phyloP scores from a whole-genome alignment of 2,329 filamentous ascomycete genomes.

The Exophiala calicioides region DNA sequence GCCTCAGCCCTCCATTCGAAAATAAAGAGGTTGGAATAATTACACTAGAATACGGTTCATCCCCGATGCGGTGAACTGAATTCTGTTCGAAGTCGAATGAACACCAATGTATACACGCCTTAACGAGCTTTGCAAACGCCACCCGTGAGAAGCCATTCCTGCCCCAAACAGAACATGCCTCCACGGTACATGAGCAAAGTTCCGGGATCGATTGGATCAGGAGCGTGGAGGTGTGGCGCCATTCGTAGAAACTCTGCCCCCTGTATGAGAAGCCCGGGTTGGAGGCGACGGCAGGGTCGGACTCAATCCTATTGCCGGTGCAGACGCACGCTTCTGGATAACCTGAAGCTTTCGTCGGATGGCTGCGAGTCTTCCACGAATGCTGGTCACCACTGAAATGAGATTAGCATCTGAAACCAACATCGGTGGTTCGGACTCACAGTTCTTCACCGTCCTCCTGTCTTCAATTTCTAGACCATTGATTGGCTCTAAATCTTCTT shows the following conservation, averaged over 20 bases:
- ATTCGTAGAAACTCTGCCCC: constrained; percentile 20
- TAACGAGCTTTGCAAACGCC: background rate
- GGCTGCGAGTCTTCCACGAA: constrained; percentile 49
- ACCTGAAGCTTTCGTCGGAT: constrained; percentile 52
- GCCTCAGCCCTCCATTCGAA: background rate
- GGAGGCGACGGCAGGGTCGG: constrained; percentile 29
- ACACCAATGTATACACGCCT: constrained; percentile 8
- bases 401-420: constrained; percentile 29
- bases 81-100: too few species aligned
- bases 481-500: constrained; percentile 40
- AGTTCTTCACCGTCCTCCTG: constrained; percentile 50
- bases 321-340: constrained; percentile 50
- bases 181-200: background rate
- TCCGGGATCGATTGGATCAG: constrained; percentile 13
- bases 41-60: constrained; percentile 15
- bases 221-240: constrained; percentile 22
- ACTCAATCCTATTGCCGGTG: constrained; percentile 36
- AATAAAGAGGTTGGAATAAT: constrained; percentile 10
- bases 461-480: constrained; percentile 51
- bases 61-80: too few species aligned
- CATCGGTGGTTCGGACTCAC: constrained; percentile 41
- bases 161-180: background rate
- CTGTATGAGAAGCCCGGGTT: too few species aligned
- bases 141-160: background rate
- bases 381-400: constrained; percentile 49